Base-by-base conservation (phyloP, 441 rosid genomes). In the Erysimum cheiri region DNA sequence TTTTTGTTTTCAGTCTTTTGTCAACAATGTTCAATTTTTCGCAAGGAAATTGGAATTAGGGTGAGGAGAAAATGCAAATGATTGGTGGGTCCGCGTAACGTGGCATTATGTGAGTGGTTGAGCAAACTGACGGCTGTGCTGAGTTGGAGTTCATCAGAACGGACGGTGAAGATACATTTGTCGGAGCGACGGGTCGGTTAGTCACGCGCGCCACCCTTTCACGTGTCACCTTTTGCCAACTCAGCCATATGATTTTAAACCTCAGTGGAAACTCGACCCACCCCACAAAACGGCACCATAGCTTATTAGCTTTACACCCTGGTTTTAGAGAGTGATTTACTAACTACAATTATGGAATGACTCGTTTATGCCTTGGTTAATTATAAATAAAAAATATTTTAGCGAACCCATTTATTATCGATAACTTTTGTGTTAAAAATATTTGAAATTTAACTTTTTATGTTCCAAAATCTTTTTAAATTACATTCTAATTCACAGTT, bases 231-330 rank as follows among this genome's bases (percentile, higher is more conserved):
- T 52, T 33, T 8, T 0, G 13, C n/a, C 24, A 54, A 9, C 29
- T 54, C 54, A 41, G 10, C 32, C 64, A 52, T 29, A 31, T 73
- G 68, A 11, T 52, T 59, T 59, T 33, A 4, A 61, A 67, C 40
- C 36, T 28, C 6, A 64, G 71, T 65, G 72, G 77, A 66, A 66
- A 49, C 32, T 65, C 54, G 71, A 59, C 60, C 77, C 77, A 46
- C 50, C 26, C 66, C 2, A 60, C 9, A 11, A 47, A 67, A 69
- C 39, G 37, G 29, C 28, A 52, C 9, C 14, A 53, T n/a, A n/a
- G n/a, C n/a, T n/a, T n/a, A n/a, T n/a, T 71, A 3, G 55, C 47
- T 72, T 64, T 72, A 73, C 71, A 72, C 54, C 31, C 77, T 72
- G 77, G 53, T 60, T 36, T 19, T 39, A 33, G n/a, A 19, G 61